Base-by-base conservation (phyloP, 768 basidiomycete genomes). In the Auricularia auricula-judae region DNA sequence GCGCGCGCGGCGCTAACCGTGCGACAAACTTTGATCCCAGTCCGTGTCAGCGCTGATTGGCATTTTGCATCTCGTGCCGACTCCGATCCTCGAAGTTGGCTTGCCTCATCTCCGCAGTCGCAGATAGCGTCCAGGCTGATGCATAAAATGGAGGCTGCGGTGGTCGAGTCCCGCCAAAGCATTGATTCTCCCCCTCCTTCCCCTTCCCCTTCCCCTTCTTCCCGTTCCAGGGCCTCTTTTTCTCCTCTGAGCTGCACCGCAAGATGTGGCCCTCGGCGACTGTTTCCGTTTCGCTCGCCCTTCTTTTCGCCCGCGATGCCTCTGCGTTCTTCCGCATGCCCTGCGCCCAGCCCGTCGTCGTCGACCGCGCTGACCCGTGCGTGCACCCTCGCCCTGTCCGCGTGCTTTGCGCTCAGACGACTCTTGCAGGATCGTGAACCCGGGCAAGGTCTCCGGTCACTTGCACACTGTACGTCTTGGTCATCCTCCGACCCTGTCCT, bases 261-360 rank as follows among this genome's bases (percentile, higher is more conserved):
- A n/a, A 54, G 18, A n/a, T 54, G n/a, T n/a, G 29, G n/a, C 29
- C 53, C 11, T 54, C 53, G 18, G 18, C 53, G 53, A 10, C 18
- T 29, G n/a, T 54, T 54, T n/a, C n/a, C 53, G 29, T 54, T 29
- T 54, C 53, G 53, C 53, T 54, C 29, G 53, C 53, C n/a, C 11
- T 54, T 29, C 29, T 54, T n/a, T 54, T 54, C 53, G 56, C 34
- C 29, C 42, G 11, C 21, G 62, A 47, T 44, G 62, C 62, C 18
- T 35, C 43, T 29, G 63, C 64, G 16, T 65, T 65, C 42, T 65
- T 65, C 33, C 64, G 64, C 59, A 59, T 65, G 64, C 64, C 64
- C 3, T 65, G 64, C 58, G 18, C 10, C 5, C 36, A 43, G 18
- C 64, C 64, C 36, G 59, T 65, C 64, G 64, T 65, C 12, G 64